phyloP scores from a whole-genome alignment of 2,329 filamentous ascomycete species.

The Tolypocladium nubicola region DNA sequence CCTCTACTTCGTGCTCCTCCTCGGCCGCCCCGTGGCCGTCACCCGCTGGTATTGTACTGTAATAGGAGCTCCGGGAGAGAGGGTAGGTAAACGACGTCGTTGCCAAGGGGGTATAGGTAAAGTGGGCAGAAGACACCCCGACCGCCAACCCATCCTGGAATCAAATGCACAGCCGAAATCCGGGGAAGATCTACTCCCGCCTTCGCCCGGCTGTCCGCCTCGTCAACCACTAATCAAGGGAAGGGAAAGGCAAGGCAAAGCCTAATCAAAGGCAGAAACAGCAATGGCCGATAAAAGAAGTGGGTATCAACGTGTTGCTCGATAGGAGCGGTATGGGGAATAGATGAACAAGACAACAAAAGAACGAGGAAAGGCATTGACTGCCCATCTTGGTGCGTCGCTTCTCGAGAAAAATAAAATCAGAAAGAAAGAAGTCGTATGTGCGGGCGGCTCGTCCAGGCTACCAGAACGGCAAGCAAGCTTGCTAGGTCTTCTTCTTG shows the following conservation, averaged over 20 bases:
- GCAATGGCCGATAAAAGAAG: background rate
- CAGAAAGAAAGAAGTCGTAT: constrained; percentile 1
- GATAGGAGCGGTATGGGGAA: background rate
- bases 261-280: background rate
- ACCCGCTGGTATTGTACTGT: background rate
- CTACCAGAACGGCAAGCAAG: constrained; percentile 15
- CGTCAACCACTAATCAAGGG: background rate
- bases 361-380: constrained; percentile 1
- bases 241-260: background rate
- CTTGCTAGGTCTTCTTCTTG: constrained; percentile 30
- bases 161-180: background rate
- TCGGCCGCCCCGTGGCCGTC: background rate
- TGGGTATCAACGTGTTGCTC: background rate
- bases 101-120: background rate
- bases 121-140: background rate
- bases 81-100: background rate
- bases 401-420: constrained; percentile 5
- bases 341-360: background rate
- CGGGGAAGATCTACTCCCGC: background rate
- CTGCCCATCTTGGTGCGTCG: background rate
- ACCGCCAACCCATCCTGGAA: background rate
- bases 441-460: constrained; percentile 7
- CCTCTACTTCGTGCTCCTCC: background rate
- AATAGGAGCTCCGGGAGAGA: background rate
- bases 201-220: background rate